A percentile compares a stretch with the other conserved stretches of the same genome.
Conservation (phyloP, 164 flowering plant species). For the Umbilicus rupestris region DNA sequence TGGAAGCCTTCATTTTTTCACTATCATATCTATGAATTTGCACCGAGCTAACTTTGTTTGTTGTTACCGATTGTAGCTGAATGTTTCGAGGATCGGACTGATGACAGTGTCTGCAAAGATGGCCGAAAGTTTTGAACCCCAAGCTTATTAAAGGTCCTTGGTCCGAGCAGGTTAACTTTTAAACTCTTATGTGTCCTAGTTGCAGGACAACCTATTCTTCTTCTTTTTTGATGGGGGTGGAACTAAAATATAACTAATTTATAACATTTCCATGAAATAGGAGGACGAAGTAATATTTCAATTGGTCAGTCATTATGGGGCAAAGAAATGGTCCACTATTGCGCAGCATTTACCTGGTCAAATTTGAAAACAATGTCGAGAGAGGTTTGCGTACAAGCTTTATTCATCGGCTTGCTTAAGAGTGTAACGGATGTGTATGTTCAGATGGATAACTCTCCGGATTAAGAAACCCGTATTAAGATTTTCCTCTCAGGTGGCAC, state of each 20-base stretch:
- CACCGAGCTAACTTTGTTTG: background rate
- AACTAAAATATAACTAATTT: background rate
- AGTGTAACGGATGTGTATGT: background rate
- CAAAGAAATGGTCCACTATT: constrained; percentile 8
- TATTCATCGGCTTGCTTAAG: background rate
- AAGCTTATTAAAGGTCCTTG: constrained; percentile 8
- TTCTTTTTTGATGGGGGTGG: background rate
- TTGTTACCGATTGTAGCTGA: constrained; percentile 2
- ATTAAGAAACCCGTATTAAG: too few species aligned
- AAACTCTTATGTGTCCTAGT: background rate
- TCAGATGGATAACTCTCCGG: too few species aligned
- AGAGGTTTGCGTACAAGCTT: constrained; percentile 5
- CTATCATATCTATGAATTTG: background rate
- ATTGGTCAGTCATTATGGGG: constrained; percentile 2
- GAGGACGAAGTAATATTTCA: constrained; percentile 8
- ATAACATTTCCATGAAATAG: constrained; percentile 2
- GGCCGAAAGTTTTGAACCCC: constrained; percentile 10
- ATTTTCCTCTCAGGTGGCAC: constrained; percentile 68
- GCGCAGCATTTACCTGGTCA: constrained; percentile 7
- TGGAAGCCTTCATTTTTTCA: background rate
- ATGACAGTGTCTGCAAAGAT: constrained; percentile 9
- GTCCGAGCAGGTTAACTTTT: constrained; percentile 5
- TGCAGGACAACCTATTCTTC: background rate
- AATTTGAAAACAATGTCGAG: constrained; percentile 7
- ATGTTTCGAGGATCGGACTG: constrained; percentile 10